Percentiles rank a stretch among this genome's conserved stretches.
These are phyloP conservation scores for Closterium sp. DNA, from an alignment of 139 green algal genomes.

Conservation along the genomic window DNA sequence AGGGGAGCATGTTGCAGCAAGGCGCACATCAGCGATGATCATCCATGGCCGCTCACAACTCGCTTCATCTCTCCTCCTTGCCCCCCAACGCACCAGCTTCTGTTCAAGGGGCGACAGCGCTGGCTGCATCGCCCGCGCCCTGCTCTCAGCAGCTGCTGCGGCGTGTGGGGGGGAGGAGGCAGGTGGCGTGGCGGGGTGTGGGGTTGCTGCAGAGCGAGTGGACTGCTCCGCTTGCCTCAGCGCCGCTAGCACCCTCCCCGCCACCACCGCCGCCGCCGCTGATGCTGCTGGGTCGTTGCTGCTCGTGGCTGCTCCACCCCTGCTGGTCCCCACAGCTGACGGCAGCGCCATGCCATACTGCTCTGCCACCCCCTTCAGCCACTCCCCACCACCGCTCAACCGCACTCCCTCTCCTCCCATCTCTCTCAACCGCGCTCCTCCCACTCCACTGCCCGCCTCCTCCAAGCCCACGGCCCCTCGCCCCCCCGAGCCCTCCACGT, in stretches of 20 bases:
- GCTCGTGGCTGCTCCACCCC: not conserved
- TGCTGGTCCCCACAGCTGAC: not conserved
- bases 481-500: not conserved
- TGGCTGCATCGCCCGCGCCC: not conserved
- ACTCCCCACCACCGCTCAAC: not conserved
- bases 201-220: not conserved
- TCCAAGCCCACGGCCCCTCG: not conserved
- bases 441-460: not conserved
- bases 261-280: not conserved
- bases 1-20: not conserved
- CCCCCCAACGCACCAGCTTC: not conserved
- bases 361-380: not conserved
- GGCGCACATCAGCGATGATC: not conserved
- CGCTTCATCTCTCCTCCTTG: no score
- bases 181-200: not conserved
- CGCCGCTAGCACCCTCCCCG: not conserved
- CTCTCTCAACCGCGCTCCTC: not conserved
- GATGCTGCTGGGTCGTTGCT: not conserved
- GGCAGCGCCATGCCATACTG: not conserved
- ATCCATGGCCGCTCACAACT: no score
- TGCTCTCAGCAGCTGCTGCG: not conserved
- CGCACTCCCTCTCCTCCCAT: not conserved
- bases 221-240: not conserved
- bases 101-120: not conserved
- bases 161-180: not conserved